Evolutionary conservation across 2,329 filamentous ascomycete species (phyloP).

Genomic region (Trichoderma hamatum): DNA sequence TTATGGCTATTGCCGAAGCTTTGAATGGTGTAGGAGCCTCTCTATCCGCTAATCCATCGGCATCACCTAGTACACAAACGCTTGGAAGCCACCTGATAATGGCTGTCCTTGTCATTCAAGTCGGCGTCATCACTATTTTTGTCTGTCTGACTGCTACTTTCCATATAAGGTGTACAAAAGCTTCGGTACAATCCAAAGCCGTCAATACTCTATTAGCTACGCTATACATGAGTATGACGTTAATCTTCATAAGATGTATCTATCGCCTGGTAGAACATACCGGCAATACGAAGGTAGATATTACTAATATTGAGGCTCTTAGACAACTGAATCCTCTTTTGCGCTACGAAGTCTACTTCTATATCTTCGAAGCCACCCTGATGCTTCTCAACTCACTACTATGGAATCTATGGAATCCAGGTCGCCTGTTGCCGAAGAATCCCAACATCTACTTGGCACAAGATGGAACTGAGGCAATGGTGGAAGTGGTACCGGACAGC

Average conservation of each 20-base stretch:
- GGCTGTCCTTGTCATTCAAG: conserved; percentile 7
- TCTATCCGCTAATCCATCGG: conserved; percentile 4
- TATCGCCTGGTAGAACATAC: conserved; percentile 16
- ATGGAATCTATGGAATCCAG: conserved; percentile 16
- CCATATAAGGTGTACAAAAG: neutral
- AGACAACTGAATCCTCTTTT: neutral
- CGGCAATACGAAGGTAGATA: conserved; percentile 6
- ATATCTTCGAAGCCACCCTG: neutral
- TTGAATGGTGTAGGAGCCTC: conserved; percentile 10
- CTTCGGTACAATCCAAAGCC: neutral
- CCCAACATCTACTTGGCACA: neutral
- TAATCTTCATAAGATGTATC: conserved; percentile 12
- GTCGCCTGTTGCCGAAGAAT: neutral
- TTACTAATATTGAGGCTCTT: neutral
- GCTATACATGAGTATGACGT: conserved; percentile 2
- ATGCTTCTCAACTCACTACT: conserved; percentile 2
- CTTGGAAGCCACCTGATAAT: neutral
- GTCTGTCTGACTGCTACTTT: neutral
- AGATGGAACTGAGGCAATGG: neutral
- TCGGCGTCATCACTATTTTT: neutral
- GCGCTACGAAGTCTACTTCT: conserved; percentile 12
- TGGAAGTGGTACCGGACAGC: neutral
- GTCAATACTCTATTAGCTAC: neutral
- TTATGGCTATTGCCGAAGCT: conserved; percentile 6
- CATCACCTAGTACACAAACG: neutral